Base-by-base conservation (phyloP, 2,329 filamentous ascomycete species). In the Aspergillus sp. region DNA sequence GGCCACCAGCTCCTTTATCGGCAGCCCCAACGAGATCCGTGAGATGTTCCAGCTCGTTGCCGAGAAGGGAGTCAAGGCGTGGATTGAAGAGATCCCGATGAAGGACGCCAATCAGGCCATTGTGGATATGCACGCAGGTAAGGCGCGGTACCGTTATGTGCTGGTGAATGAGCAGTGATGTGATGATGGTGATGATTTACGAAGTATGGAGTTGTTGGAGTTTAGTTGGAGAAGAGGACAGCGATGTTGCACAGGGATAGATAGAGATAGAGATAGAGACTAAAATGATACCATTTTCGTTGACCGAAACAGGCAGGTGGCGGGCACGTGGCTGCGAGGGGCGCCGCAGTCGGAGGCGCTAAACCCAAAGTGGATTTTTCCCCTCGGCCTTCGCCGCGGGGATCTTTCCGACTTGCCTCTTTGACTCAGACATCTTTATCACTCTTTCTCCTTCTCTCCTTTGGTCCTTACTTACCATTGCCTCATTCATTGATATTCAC, bases 1-100 rank as follows among this genome's bases (percentile, higher is more conserved):
- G 68, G 70, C 87, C 17, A 78, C 78, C 12, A 85, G 84, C n/a
- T 78, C 75, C 7, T 61, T 74, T 13, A 75, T 80, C 51, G 79
- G 79, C 12, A 72, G 72, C 28, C 78, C 76, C 1, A 54, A 63
- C 7, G 74, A 80, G 62, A 80, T 80, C 38, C 69, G 73, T 19
- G 74, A 80, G 57, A 81, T 81, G 79, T 71, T 81, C 62, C 60
- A 78, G 49, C 68, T 82, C 41, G 77, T 72, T 2, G 77, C 70
- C 7, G 70, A 76, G 49, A 78, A 79, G 63, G 69, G 68, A 0
- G 63, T 81, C 12, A 70, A 74, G 61, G 71, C 78, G 0, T 81
- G 80, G 80, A 66, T 80, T 10, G 65, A 80, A 60, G 70, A 77
- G 62, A 67, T 75, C 30, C 73, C 74, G 4, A 77, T 81, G 79